These are phyloP conservation scores for Gracilaria domingensis DNA, from an alignment of 23 red algal species.

Conservation along the genomic window DNA sequence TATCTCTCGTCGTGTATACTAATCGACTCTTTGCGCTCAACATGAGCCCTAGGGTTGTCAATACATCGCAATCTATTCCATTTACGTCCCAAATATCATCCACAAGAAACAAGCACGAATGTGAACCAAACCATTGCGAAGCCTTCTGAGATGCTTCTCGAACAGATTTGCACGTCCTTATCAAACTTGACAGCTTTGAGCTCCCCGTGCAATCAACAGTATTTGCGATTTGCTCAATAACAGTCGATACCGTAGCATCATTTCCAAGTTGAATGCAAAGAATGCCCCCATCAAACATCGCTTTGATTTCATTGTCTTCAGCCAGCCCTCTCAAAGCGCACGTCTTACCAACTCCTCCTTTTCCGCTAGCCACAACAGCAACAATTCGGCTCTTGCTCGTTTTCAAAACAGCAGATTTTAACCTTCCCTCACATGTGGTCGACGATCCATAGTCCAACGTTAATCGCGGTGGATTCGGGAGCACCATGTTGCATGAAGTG, in stretches of 20 bases:
- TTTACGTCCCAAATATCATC: background rate
- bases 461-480: background rate
- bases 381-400: background rate
- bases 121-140: background rate
- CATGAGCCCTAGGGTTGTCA: background rate
- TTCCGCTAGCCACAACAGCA: background rate
- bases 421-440: background rate
- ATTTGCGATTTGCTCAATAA: background rate
- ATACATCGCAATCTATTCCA: background rate
- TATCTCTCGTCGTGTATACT: too few relatives aligned
- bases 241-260: background rate
- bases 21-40: background rate
- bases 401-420: background rate
- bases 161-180: background rate
- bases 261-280: slow-evolving; percentile 1
- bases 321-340: too few relatives aligned
- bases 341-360: too few relatives aligned
- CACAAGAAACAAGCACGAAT: background rate
- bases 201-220: background rate
- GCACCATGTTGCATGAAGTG: too few relatives aligned
- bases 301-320: background rate
- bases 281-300: background rate
- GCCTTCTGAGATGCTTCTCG: background rate
- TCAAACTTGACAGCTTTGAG: background rate
- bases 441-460: background rate